These are phyloP conservation scores for Jimgerdemannia flammicorona DNA, from an alignment of 192 early-diverging fungal species.

Conservation along the genomic window DNA sequence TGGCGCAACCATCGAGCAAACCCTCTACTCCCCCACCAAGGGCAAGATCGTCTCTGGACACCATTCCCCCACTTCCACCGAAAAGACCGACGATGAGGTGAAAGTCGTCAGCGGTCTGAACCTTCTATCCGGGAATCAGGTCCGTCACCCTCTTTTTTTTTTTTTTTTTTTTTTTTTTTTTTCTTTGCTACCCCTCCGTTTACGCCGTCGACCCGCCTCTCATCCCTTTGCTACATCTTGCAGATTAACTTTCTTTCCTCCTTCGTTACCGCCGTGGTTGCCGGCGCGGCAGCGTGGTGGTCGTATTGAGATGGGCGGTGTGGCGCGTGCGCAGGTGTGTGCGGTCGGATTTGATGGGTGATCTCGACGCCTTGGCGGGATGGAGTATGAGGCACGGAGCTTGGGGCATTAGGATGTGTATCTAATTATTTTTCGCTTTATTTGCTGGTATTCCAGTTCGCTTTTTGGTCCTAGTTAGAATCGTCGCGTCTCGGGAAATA, in stretches of 20 bases:
- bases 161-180: not conserved
- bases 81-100: conserved; percentile 38
- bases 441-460: too few species aligned
- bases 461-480: too few species aligned
- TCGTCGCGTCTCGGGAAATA: too few species aligned
- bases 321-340: too few species aligned
- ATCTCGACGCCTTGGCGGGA: too few species aligned
- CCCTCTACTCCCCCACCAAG: conserved; percentile 65
- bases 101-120: conserved; percentile 61
- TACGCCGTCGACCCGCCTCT: not conserved
- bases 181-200: not conserved
- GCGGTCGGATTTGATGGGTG: too few species aligned
- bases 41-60: conserved; percentile 35
- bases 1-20: conserved; percentile 77
- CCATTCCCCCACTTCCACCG: conserved; percentile 8
- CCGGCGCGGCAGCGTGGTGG: conserved; percentile 28
- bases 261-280: conserved; percentile 40
- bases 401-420: too few species aligned
- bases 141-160: conserved; percentile 11
- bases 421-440: too few species aligned
- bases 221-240: not conserved
- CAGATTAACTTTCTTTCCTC: conserved; percentile 72
- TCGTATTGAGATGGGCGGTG: not conserved
- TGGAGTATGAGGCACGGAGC: too few species aligned
- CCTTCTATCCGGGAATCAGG: conserved; percentile 81